phyloP scores from a whole-genome alignment of 306 rosid genomes.

The Ziziphus jujuba region DNA sequence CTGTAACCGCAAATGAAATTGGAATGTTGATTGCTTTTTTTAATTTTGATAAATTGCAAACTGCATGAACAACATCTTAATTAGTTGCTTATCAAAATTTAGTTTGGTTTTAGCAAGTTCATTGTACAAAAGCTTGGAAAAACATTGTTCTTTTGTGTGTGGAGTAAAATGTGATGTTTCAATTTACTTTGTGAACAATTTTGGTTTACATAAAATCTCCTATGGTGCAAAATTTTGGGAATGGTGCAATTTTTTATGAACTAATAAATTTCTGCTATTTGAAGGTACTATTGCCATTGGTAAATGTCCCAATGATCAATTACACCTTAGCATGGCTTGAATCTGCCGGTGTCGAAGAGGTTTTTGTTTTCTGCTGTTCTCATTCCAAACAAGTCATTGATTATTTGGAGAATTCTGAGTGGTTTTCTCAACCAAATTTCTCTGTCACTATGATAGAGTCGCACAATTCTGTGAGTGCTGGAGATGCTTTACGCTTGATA shows the following conservation, averaged over 20 bases:
- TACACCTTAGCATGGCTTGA: conserved; percentile 94
- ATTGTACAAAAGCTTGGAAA: too few relatives aligned
- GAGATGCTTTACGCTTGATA: conserved; percentile 85
- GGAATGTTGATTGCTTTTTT: too few relatives aligned
- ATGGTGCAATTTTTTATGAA: not conserved
- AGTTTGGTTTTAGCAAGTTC: too few relatives aligned
- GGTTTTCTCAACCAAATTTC: conserved; percentile 79
- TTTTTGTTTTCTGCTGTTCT: conserved; percentile 90
- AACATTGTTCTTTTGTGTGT: too few relatives aligned
- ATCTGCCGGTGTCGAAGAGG: conserved; percentile 97
- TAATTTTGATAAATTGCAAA: too few relatives aligned
- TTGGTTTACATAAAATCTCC: not conserved
- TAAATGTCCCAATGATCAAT: conserved; percentile 86
- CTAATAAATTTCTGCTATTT: not conserved
- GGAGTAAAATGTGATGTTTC: too few relatives aligned
- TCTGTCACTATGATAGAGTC: conserved; percentile 75
- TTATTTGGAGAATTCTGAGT: conserved; percentile 77
- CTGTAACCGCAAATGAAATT: too few relatives aligned
- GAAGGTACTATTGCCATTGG: conserved; percentile 82
- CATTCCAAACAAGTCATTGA: conserved; percentile 81
- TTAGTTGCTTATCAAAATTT: too few relatives aligned
- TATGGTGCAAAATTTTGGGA: too few relatives aligned
- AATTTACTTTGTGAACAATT: not conserved
- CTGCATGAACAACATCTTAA: too few relatives aligned
- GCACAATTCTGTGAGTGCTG: conserved; percentile 85